phyloP scores from a whole-genome alignment of 148 eudicot species.

The Dysphania ambrosioides region DNA sequence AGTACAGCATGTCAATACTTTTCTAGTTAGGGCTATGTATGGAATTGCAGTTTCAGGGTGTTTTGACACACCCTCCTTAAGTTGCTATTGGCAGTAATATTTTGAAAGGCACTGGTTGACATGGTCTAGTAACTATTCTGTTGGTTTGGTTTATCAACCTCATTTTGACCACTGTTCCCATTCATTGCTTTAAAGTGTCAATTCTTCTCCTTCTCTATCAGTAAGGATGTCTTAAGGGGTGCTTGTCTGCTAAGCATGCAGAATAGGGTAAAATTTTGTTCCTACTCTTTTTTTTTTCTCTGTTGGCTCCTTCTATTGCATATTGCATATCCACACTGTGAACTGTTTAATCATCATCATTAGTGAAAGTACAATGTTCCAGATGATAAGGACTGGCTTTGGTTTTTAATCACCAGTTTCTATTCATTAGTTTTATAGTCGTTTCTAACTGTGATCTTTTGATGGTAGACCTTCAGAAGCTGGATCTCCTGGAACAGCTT shows the following conservation, averaged over 20 bases:
- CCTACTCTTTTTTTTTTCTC: too few relatives aligned
- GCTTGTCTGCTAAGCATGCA: background rate
- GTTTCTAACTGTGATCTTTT: conserved; percentile 15
- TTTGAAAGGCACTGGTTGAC: background rate
- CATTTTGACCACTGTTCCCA: background rate
- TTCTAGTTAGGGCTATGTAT: background rate
- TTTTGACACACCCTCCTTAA: background rate
- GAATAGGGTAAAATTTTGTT: too few relatives aligned
- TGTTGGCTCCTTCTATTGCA: background rate
- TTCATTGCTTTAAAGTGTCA: too few relatives aligned
- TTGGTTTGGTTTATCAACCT: background rate
- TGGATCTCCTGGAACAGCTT: conserved; percentile 25
- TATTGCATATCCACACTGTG: too few relatives aligned
- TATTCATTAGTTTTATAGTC: background rate
- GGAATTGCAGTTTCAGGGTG: background rate
- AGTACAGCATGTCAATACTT: background rate
- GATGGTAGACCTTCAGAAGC: conserved; percentile 29
- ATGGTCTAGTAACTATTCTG: background rate
- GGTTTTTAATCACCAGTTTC: background rate
- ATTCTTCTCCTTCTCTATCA: background rate
- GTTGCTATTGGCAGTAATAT: background rate
- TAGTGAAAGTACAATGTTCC: background rate
- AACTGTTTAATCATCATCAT: too few relatives aligned
- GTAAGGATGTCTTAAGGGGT: background rate
- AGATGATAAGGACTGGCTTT: background rate